phyloP scores from a whole-genome alignment of 2,329 filamentous ascomycete genomes.

The Davidsoniella virescens region DNA sequence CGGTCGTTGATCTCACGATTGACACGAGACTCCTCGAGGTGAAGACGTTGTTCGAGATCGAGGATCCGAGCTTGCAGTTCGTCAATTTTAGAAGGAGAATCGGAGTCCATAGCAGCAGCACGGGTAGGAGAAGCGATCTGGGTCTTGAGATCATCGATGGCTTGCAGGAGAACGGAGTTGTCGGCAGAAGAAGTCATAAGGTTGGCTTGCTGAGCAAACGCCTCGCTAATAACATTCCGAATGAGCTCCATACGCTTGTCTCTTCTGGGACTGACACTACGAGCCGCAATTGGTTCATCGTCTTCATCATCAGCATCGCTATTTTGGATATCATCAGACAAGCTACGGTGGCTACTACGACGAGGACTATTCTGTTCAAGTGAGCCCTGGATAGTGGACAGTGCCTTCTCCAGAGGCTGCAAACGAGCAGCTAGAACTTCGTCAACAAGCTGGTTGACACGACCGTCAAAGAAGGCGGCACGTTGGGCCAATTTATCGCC shows the following conservation, averaged over 20 bases:
- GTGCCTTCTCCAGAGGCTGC: slow-evolving; percentile 62
- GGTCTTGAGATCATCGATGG: slow-evolving; percentile 43
- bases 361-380: slow-evolving; percentile 35
- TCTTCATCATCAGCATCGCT: slow-evolving; percentile 95
- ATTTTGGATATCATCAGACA: slow-evolving; percentile 53
- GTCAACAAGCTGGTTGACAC: slow-evolving; percentile 74
- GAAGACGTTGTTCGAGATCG: slow-evolving; percentile 42
- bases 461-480: slow-evolving; percentile 77
- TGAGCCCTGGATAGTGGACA: slow-evolving; percentile 60
- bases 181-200: slow-evolving; percentile 19
- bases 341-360: slow-evolving; percentile 46
- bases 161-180: slow-evolving; percentile 40
- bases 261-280: slow-evolving; percentile 60
- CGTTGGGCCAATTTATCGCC: slow-evolving; percentile 69
- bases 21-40: slow-evolving; percentile 29
- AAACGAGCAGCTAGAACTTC: slow-evolving; percentile 60
- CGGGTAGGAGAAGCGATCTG: slow-evolving; percentile 28
- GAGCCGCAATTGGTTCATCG: slow-evolving; percentile 48
- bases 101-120: slow-evolving; percentile 30
- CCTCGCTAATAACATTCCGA: slow-evolving; percentile 55
- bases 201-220: slow-evolving; percentile 42
- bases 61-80: slow-evolving; percentile 43
- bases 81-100: slow-evolving; percentile 33
- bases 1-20: slow-evolving; percentile 34
- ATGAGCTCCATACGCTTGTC: slow-evolving; percentile 77